Conservation (phyloP, 2,329 filamentous ascomycete species). For the Parasarocladium wereldwijsianum region DNA sequence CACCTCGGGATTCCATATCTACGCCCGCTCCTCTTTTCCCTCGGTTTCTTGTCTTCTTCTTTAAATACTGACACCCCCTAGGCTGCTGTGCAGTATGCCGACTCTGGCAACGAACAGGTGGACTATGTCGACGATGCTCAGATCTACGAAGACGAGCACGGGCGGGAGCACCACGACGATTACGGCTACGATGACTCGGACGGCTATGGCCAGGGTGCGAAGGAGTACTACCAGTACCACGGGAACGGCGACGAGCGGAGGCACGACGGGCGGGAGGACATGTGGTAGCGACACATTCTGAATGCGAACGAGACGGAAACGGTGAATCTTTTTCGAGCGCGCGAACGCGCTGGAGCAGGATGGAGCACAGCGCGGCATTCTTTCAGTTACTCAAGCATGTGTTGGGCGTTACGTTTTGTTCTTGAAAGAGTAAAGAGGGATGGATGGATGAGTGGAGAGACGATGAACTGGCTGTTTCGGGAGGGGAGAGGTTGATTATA, state of each 20-base stretch:
- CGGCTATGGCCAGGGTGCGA: constrained; percentile 21
- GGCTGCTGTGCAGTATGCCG: constrained; percentile 31
- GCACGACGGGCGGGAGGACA: constrained; percentile 21
- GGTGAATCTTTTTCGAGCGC: too few relatives aligned
- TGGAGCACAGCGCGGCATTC: too few relatives aligned
- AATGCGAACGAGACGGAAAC: neutral
- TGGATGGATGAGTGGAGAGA: too few relatives aligned
- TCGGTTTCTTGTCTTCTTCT: neutral
- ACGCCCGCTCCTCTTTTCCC: too few relatives aligned
- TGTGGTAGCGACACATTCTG: constrained; percentile 20
- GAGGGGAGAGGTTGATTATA: too few relatives aligned
- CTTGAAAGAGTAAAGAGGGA: too few relatives aligned
- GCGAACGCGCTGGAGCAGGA: too few relatives aligned
- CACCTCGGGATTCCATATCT: constrained; percentile 12
- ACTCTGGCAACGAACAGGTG: constrained; percentile 26
- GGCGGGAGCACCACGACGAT: constrained; percentile 20
- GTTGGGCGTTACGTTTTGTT: too few relatives aligned
- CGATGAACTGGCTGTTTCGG: too few relatives aligned
- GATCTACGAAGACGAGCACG: constrained; percentile 37
- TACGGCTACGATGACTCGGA: constrained; percentile 24
- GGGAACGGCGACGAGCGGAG: constrained; percentile 17
- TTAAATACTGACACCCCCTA: constrained; percentile 10
- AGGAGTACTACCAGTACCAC: constrained; percentile 26
- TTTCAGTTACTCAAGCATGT: too few relatives aligned
- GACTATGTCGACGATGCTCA: constrained; percentile 38